Evolutionary conservation across 306 rosid species (phyloP), one percentile per base, ranked within the genome.

Genomic region (Delonix regia): DNA sequence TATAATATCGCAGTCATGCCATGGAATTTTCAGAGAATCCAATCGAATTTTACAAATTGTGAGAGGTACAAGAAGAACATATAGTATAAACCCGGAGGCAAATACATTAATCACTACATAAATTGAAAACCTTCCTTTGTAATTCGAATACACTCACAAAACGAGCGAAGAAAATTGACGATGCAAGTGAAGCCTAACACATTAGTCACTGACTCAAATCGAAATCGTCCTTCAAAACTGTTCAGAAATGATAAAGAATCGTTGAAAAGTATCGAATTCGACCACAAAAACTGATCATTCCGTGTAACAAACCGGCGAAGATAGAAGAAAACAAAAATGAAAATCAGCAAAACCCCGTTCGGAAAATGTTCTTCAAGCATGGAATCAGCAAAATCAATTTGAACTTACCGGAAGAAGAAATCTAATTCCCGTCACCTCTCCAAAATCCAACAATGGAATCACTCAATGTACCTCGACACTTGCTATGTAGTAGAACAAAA

Each of bases 381-480:
- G 74, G 76, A 28, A 78, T 38, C 72, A 39, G 53, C 25, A 76
- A 51, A 74, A 77, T 59, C 8, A 55, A 64, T 62, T 11, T 16
- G 45, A 55, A 59, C 75, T 83, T 57, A 85, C 81, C 69, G 0
- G 69, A 57, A 28, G 82, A 71, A 73, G 73, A 42, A 63, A 71
- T 51, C 2, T 41, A 49, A 33, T 52, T 48, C 10, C 14, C 42
- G 73, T 9, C 77, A 75, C 25, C 57, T 27, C 44, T 59, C 13
- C 18, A 44, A 70, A 69, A 53, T 39, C 49, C 69, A 72, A 81
- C 36, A 47, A 64, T n/a, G 69, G 76, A 75, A 25, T 77, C 76
- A 69, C 74, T 77, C 80, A 83, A 77, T 82, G 79, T 49, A 34
- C 34, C 51, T 15, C 48, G 75, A 59, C 47, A 22, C 80, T 77